Percentiles rank a stretch among this genome's conserved stretches.
Conservation (phyloP, 73 alveolate species). For the Paramecium bursaria region DNA sequence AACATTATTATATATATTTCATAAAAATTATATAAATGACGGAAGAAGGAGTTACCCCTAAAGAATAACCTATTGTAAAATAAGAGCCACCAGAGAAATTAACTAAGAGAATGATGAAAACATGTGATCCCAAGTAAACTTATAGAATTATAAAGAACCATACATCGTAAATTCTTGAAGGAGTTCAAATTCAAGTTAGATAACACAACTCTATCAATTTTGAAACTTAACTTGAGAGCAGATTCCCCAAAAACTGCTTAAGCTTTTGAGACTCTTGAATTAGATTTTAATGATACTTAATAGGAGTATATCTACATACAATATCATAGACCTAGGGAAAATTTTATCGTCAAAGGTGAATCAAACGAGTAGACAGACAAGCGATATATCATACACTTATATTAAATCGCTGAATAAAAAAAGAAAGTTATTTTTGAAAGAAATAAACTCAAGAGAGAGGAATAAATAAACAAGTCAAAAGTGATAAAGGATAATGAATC, state of each 20-base stretch:
- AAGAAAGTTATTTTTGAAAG: constrained; percentile 23
- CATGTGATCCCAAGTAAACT: constrained; percentile 32
- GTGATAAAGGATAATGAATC: neutral
- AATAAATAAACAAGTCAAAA: neutral
- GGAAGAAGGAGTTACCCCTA: too few species aligned
- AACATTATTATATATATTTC: too few species aligned
- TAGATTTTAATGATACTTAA: neutral
- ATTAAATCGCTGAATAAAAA: neutral
- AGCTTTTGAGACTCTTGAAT: neutral
- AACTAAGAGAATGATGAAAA: neutral
- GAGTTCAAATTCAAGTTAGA: constrained; percentile 4
- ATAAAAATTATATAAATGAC: too few species aligned
- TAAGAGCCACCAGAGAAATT: constrained; percentile 10
- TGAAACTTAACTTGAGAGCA: neutral
- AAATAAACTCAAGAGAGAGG: constrained; percentile 27
- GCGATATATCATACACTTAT: constrained; percentile 2
- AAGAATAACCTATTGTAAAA: too few species aligned
- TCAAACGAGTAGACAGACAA: neutral
- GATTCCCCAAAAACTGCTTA: constrained; percentile 30
- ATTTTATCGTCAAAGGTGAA: neutral
- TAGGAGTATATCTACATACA: neutral
- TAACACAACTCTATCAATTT: neutral
- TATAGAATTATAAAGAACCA: constrained; percentile 1
- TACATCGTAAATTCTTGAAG: constrained; percentile 16
- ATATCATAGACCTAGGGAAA: neutral